These are phyloP conservation scores for Golovinomyces cichoracearum DNA, from an alignment of 2,329 filamentous ascomycete species.

Conservation along the genomic window DNA sequence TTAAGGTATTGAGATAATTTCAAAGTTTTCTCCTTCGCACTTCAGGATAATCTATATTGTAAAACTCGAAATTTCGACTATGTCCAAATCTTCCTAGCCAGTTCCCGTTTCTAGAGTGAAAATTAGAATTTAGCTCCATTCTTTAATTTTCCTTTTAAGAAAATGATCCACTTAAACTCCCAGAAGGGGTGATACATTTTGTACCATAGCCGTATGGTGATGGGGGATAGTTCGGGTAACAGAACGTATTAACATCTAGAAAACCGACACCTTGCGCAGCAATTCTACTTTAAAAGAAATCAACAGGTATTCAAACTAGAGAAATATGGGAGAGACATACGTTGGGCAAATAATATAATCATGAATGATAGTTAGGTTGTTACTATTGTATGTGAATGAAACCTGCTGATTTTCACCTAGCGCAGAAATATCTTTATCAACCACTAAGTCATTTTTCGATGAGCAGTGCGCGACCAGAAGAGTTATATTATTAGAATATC, in stretches of 20 bases:
- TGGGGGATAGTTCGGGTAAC: slow-evolving; percentile 3
- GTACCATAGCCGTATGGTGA: slow-evolving; percentile 4
- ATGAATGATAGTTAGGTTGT: slow-evolving; percentile 1
- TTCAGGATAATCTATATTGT: too few species aligned
- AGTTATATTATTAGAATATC: slow-evolving; percentile 2
- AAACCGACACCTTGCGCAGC: neutral
- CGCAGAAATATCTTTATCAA: slow-evolving; percentile 2
- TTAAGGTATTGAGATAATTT: too few species aligned
- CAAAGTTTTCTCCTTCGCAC: too few species aligned
- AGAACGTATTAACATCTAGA: neutral
- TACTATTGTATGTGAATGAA: slow-evolving; percentile 2
- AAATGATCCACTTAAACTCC: neutral
- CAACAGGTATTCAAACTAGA: neutral
- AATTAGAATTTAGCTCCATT: too few species aligned
- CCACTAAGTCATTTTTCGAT: neutral
- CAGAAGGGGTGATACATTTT: slow-evolving; percentile 4
- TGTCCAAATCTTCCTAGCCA: too few species aligned
- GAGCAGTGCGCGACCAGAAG: neutral
- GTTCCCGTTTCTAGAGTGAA: too few species aligned
- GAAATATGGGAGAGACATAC: slow-evolving; percentile 1
- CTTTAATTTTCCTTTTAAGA: too few species aligned
- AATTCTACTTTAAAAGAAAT: neutral
- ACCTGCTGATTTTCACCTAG: slow-evolving; percentile 1
- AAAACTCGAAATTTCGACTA: too few species aligned
- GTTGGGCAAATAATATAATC: neutral